Conservation (phyloP, 2,329 filamentous ascomycete genomes). For the Aspergillus hortae region DNA sequence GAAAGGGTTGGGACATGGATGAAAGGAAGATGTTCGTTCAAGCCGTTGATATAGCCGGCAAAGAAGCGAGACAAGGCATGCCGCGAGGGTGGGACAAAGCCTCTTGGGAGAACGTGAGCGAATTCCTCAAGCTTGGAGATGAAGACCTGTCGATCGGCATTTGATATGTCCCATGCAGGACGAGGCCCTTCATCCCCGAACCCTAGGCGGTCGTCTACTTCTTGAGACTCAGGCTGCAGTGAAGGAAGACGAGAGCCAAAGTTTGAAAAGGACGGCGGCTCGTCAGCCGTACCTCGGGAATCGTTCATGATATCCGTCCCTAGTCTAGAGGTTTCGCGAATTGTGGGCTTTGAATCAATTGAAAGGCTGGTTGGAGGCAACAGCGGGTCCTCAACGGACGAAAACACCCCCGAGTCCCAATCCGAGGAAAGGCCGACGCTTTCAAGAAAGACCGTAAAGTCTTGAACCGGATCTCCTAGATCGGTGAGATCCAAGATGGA, state of each 20-base stretch:
- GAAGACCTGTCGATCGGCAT: conserved; percentile 44
- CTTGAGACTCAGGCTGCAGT: conserved; percentile 44
- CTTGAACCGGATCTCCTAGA: conserved; percentile 47
- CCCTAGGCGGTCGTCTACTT: conserved; percentile 42
- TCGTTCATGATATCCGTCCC: conserved; percentile 40
- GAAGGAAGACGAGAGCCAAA: conserved; percentile 48
- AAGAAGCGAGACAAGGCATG: conserved; percentile 48
- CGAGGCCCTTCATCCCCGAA: conserved; percentile 41
- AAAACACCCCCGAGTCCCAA: conserved; percentile 48
- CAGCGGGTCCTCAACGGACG: conserved; percentile 39
- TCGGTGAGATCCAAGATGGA: conserved; percentile 46
- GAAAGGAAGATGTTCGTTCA: conserved; percentile 52
- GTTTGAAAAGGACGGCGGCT: conserved; percentile 46
- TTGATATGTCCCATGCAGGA: conserved; percentile 47
- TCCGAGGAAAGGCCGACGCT: conserved; percentile 49
- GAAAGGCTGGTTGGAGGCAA: conserved; percentile 31
- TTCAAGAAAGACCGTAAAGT: conserved; percentile 48
- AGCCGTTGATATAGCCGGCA: conserved; percentile 50
- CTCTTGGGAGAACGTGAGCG: conserved; percentile 43
- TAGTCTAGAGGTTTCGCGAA: conserved; percentile 33
- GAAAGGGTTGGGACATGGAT: conserved; percentile 50
- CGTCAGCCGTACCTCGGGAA: conserved; percentile 36
- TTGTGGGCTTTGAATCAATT: conserved; percentile 32
- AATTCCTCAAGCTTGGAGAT: conserved; percentile 45
- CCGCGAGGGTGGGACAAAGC: conserved; percentile 47